Conservation (phyloP, 768 basidiomycete species). For the Panaeolus cyanescens region DNA sequence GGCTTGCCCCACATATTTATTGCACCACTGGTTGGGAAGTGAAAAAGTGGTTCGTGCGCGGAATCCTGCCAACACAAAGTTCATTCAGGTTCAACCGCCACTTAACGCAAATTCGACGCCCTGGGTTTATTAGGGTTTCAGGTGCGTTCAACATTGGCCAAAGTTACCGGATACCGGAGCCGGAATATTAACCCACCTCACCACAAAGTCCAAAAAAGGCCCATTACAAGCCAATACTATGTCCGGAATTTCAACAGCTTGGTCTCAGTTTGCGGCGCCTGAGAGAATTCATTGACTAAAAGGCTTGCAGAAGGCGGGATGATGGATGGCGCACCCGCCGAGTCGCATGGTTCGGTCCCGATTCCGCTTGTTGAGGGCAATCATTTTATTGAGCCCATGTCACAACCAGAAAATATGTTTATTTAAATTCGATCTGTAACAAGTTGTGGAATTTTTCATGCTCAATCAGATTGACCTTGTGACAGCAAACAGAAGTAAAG, state of each 20-base stretch:
- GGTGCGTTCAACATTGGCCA: neutral
- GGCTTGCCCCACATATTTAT: no score
- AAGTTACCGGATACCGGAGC: neutral
- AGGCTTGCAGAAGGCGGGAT: neutral
- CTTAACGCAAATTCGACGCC: no score
- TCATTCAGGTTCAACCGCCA: no score
- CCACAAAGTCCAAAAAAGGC: no score
- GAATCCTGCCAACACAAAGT: no score
- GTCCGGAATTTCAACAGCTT: neutral
- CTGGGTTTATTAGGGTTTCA: no score
- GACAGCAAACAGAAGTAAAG: neutral
- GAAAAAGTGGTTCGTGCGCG: no score
- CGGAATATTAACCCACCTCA: no score
- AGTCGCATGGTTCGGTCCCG: slow-evolving; percentile 3
- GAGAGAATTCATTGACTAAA: neutral
- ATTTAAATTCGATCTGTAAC: neutral
- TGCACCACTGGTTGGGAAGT: no score
- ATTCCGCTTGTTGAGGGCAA: neutral
- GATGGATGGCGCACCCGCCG: neutral
- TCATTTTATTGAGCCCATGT: neutral
- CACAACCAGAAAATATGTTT: neutral
- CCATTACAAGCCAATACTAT: neutral
- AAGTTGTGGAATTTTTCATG: neutral
- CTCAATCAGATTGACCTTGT: neutral
- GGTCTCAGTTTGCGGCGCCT: neutral